Percentiles rank a stretch among this genome's conserved stretches.
These are phyloP conservation scores for Ustilago curta DNA, from an alignment of 1,284 basidiomycete species.

Conservation along the genomic window DNA sequence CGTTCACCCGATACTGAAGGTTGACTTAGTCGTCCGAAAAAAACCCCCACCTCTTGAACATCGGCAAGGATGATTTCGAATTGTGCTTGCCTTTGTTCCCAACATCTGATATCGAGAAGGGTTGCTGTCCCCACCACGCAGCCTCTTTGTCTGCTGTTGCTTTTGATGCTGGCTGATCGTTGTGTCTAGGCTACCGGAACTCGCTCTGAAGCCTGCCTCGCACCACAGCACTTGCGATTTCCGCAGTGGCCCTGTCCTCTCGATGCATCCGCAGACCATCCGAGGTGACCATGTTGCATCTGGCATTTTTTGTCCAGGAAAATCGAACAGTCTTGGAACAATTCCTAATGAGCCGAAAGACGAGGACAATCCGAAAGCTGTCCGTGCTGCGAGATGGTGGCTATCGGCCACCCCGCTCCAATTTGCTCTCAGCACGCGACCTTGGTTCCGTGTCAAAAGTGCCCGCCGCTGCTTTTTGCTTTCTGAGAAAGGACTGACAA, in stretches of 20 bases:
- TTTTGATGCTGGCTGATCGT: neutral
- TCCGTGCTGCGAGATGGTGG: neutral
- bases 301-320: neutral
- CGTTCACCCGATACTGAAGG: neutral
- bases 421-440: conserved; percentile 4
- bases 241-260: too few relatives aligned
- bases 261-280: too few relatives aligned
- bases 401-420: neutral
- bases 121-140: neutral
- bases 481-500: neutral
- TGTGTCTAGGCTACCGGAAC: too few relatives aligned
- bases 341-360: neutral
- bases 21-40: neutral
- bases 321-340: too few relatives aligned
- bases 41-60: neutral
- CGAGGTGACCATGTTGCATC: too few relatives aligned
- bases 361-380: neutral
- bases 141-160: neutral
- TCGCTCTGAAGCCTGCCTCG: too few relatives aligned
- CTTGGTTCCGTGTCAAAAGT: neutral
- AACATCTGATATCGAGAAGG: conserved; percentile 4
- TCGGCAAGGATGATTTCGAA: neutral
- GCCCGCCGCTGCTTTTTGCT: neutral
- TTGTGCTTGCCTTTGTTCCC: neutral
- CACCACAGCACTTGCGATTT: too few relatives aligned